These are phyloP conservation scores for Prototheca wickerhamii DNA, from an alignment of 163 green algal genomes.

Conservation along the genomic window DNA sequence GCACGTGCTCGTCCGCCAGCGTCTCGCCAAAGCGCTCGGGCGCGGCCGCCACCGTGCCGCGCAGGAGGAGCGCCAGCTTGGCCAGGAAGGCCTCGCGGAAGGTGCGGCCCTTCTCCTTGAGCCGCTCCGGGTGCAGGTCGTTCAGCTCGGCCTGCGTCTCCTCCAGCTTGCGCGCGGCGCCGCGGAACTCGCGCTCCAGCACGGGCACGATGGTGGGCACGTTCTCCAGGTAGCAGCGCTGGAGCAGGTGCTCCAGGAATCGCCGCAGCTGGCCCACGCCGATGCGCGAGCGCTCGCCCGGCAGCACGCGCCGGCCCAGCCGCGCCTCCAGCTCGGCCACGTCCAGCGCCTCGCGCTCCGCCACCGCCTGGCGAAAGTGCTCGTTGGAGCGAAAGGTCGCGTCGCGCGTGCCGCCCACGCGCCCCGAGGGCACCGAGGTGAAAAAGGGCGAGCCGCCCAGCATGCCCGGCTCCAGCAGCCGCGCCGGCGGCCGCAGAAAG, in stretches of 20 bases:
- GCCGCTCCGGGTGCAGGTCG: constrained; percentile 61
- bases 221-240: constrained; percentile 76
- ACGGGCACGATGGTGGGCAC: constrained; percentile 85
- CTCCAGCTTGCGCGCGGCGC: constrained; percentile 46
- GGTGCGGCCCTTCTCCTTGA: constrained; percentile 73
- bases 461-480: constrained; percentile 67
- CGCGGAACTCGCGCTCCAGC: constrained; percentile 82
- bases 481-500: constrained; percentile 67
- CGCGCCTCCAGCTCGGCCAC: constrained; percentile 44
- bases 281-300: constrained; percentile 60
- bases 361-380: constrained; percentile 78
- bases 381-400: constrained; percentile 81
- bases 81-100: constrained; percentile 82
- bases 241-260: constrained; percentile 91
- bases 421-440: constrained; percentile 85
- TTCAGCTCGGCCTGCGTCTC: constrained; percentile 58
- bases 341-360: constrained; percentile 52
- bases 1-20: constrained; percentile 86
- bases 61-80: constrained; percentile 76
- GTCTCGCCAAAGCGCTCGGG: constrained; percentile 90
- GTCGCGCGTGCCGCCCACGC: constrained; percentile 71
- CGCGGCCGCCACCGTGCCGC: constrained; percentile 72
- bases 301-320: constrained; percentile 59
- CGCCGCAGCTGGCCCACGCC: constrained; percentile 76
- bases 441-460: constrained; percentile 89